A percentile compares a stretch with the other conserved stretches of the same genome.
These are phyloP conservation scores for Thermothelomyces thermophilus DNA, from an alignment of 2,329 filamentous ascomycete genomes.

Conservation along the genomic window DNA sequence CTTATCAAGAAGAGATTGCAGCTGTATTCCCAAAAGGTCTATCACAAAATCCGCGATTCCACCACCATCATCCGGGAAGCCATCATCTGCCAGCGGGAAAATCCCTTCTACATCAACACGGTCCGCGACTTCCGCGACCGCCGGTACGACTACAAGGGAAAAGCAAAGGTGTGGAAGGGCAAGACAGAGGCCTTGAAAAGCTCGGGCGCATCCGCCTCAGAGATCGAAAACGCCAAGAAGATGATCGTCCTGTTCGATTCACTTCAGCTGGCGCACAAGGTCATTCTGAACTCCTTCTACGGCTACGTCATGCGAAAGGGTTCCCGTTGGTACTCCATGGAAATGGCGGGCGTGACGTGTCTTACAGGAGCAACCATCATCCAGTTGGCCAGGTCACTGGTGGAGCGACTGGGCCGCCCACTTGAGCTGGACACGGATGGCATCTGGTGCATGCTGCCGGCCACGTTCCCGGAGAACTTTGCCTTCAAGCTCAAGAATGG, in stretches of 20 bases:
- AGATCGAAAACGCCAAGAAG: conserved; percentile 94
- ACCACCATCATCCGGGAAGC: conserved; percentile 90
- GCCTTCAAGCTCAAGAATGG: conserved; percentile 89
- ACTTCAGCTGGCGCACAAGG: conserved; percentile 92
- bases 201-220: conserved; percentile 64
- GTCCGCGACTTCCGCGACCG: conserved; percentile 94
- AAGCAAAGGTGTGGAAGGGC: conserved; percentile 97
- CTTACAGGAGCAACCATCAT: conserved; percentile 95
- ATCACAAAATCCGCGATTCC: conserved; percentile 96
- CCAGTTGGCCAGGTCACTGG: conserved; percentile 86
- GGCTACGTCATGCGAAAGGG: conserved; percentile 99
- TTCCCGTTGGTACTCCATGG: conserved; percentile 97
- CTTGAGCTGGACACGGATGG: conserved; percentile 95
- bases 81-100: conserved; percentile 96
- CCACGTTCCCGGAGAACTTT: conserved; percentile 94
- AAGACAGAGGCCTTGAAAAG: conserved; percentile 85
- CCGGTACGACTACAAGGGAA: conserved; percentile 96
- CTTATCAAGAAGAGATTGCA: conserved; percentile 82
- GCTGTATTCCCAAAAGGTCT: conserved; percentile 95
- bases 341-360: conserved; percentile 98
- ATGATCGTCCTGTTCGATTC: conserved; percentile 98
- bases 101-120: conserved; percentile 96
- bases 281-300: conserved; percentile 98
- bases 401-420: conserved; percentile 86
- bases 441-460: conserved; percentile 99